Percentiles rank a stretch among this genome's conserved stretches.
Evolutionary conservation across 495 filamentous ascomycete species (phyloP).

Genomic region (Stereocaulon alpinum): DNA sequence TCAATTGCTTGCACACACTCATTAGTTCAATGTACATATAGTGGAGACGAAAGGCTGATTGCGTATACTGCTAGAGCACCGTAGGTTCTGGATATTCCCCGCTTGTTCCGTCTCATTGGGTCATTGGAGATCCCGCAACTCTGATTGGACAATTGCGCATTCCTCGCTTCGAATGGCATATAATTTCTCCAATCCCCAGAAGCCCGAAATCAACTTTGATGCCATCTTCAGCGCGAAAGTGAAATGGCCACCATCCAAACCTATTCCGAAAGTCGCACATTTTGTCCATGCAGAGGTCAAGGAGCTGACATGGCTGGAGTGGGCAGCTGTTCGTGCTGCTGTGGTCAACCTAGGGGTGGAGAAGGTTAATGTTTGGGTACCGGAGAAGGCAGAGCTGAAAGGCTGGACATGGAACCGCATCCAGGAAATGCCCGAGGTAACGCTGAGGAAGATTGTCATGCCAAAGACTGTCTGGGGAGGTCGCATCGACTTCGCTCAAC

Average conservation of each 20-base stretch:
- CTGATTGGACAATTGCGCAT: not conserved
- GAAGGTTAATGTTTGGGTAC: slow-evolving; percentile 7
- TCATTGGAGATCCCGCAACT: not conserved
- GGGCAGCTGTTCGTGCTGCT: slow-evolving; percentile 4
- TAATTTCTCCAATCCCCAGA: not conserved
- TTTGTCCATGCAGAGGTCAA: not conserved
- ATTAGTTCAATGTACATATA: not conserved
- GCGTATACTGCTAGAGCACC: not conserved
- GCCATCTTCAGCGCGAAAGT: not conserved
- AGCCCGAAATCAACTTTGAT: not conserved
- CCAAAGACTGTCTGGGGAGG: slow-evolving; percentile 3
- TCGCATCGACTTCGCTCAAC: not conserved
- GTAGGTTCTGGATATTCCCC: not conserved
- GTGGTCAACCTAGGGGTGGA: not conserved
- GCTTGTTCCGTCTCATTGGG: no score
- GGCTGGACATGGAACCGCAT: slow-evolving; percentile 6
- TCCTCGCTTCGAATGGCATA: not conserved
- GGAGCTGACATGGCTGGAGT: slow-evolving; percentile 7
- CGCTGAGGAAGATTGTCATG: slow-evolving; percentile 1
- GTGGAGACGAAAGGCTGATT: not conserved
- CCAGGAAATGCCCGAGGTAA: not conserved
- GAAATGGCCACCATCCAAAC: not conserved
- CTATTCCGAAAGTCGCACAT: slow-evolving; percentile 9
- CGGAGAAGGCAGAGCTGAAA: not conserved
- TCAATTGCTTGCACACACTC: not conserved